phyloP scores from a whole-genome alignment of 2,329 filamentous ascomycete species.

The Daldinia sp. region DNA sequence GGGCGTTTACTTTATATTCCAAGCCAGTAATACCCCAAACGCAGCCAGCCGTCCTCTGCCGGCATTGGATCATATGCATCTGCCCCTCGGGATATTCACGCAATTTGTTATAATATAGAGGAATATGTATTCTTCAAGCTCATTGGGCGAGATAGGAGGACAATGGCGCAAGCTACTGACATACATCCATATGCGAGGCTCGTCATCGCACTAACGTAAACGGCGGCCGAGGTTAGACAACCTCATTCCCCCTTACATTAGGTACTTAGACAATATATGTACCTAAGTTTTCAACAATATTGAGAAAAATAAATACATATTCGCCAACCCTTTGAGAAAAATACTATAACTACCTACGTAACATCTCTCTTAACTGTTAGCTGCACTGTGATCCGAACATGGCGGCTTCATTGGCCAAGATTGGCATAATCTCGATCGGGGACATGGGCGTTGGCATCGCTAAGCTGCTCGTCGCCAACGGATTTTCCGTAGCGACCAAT shows the following conservation, averaged over 20 bases:
- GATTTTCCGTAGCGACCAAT: slow-evolving; percentile 65
- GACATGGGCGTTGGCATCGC: slow-evolving; percentile 68
- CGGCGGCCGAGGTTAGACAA: not conserved
- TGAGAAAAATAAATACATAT: not conserved
- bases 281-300: not conserved
- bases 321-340: not conserved
- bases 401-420: slow-evolving; percentile 50
- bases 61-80: slow-evolving; percentile 1
- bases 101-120: slow-evolving; percentile 9
- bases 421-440: slow-evolving; percentile 66
- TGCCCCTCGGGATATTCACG: slow-evolving; percentile 10
- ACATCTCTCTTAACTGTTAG: not conserved
- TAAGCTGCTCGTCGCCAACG: slow-evolving; percentile 60
- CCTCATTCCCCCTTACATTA: not conserved
- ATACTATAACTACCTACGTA: not conserved
- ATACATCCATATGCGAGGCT: slow-evolving; percentile 16
- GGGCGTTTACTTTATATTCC: not conserved
- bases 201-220: not conserved
- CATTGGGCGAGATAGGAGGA: slow-evolving; percentile 20
- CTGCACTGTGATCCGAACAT: slow-evolving; percentile 32
- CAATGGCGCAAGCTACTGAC: slow-evolving; percentile 15
- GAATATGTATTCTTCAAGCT: slow-evolving; percentile 20
- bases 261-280: not conserved
- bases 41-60: not conserved
- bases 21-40: not conserved